phyloP scores from a whole-genome alignment of 805 yeast species.

The Metschnikowia santaceciliae region DNA sequence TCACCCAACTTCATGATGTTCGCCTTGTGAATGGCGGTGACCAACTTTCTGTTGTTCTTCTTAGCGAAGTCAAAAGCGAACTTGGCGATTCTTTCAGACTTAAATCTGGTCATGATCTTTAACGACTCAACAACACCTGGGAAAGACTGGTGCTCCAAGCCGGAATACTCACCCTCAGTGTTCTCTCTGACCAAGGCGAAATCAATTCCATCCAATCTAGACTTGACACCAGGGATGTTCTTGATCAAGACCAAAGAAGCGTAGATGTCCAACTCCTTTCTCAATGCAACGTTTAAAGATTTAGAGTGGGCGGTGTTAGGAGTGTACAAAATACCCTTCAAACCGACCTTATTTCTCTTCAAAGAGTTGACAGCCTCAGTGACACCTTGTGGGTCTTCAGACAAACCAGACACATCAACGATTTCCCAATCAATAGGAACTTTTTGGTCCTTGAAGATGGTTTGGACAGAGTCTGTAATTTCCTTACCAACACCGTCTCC shows the following conservation, averaged over 20 bases:
- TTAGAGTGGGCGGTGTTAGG: slow-evolving; percentile 74
- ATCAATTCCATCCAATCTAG: slow-evolving; percentile 85
- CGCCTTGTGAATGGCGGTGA: slow-evolving; percentile 98
- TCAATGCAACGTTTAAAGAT: slow-evolving; percentile 90
- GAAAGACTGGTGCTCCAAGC: slow-evolving; percentile 94
- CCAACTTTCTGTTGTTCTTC: slow-evolving; percentile 86
- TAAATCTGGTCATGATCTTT: slow-evolving; percentile 89
- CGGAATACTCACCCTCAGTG: slow-evolving; percentile 98
- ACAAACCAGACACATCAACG: slow-evolving; percentile 38
- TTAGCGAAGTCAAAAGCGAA: slow-evolving; percentile 95
- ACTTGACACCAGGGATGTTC: slow-evolving; percentile 89
- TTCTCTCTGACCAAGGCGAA: slow-evolving; percentile 95
- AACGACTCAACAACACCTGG: slow-evolving; percentile 97
- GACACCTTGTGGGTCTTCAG: slow-evolving; percentile 50
- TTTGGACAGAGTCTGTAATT: slow-evolving; percentile 88
- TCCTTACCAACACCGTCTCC: slow-evolving; percentile 99
- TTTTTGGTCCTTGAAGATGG: slow-evolving; percentile 79
- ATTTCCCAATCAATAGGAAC: slow-evolving; percentile 93
- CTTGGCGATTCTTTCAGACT: slow-evolving; percentile 95
- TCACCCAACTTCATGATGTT: slow-evolving; percentile 98
- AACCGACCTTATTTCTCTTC: slow-evolving; percentile 94
- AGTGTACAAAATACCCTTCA: slow-evolving; percentile 93
- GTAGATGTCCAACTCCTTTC: slow-evolving; percentile 93
- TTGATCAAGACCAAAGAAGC: slow-evolving; percentile 94
- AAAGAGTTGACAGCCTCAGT: slow-evolving; percentile 84